Evolutionary conservation across 2,329 filamentous ascomycete genomes (phyloP), one percentile per base, ranked within the genome.

Genomic region (Talaromyces albobiverticillius): DNA sequence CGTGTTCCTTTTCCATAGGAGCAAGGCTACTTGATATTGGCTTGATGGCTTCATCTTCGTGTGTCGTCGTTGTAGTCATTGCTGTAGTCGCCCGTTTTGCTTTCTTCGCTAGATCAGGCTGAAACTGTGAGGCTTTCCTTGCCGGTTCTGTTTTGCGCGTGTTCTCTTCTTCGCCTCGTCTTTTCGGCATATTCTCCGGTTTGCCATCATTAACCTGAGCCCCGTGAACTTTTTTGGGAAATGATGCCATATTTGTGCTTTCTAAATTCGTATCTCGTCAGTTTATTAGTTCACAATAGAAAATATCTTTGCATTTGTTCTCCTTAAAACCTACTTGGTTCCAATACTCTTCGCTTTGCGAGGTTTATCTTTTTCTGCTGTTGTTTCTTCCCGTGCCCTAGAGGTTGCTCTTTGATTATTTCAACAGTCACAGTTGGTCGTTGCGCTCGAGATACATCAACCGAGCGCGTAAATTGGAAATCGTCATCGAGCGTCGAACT

Each of bases 181-280:
- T 41, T 4, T 42, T 54, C 10, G 16, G 25, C 29, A 23, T 11
- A 45, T 41, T 57, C 25, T 25, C 47, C 18, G 25, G 20, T 25
- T 57, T 55, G 53, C 57, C 40, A 53, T 38, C 31, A 53, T 41
- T 43, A 29, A 54, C 50, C 16, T 36, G 50, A 10, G 42, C 25
- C 26, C 5, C 26, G 6, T 22, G 41, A 11, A 22, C n/a, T 42
- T 57, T 61, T 54, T 69, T 72, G 5, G 58, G 62, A 3, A 70
- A 64, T 6, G 69, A 70, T n/a, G 67, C 52, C n/a, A 71, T 69
- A 59, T 82, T 82, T 46, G 76, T 69, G 55, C 68, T 77, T 69
- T 80, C 79, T 81, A 58, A 41, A 46, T 43, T 43, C 47, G n/a
- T 40, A 22, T 42, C 23, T 51, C 5, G 48, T 55, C 20, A 55